Evolutionary conservation across 2,329 filamentous ascomycete species (phyloP).

Genomic region (Ophiocordyceps sinensis): DNA sequence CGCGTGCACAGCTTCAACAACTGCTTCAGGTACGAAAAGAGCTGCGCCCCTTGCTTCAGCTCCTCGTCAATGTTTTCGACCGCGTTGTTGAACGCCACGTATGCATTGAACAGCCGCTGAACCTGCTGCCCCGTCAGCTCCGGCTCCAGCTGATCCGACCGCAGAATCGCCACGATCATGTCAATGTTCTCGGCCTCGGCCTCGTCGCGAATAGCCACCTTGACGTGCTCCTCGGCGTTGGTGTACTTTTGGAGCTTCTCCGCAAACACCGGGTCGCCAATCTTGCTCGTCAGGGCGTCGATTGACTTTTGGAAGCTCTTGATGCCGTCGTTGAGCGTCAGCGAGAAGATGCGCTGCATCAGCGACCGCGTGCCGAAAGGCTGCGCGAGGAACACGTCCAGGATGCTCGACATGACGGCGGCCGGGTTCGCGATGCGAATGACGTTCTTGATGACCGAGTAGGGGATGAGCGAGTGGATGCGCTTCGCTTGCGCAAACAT

Average conservation of each 20-base stretch:
- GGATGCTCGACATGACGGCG: constrained; percentile 87
- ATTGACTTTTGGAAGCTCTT: constrained; percentile 75
- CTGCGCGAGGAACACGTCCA: constrained; percentile 91
- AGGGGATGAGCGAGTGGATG: constrained; percentile 90
- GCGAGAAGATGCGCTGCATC: constrained; percentile 85
- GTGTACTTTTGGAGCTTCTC: constrained; percentile 72
- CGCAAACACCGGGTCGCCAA: constrained; percentile 67
- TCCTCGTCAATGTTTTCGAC: constrained; percentile 85
- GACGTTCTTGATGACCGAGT: constrained; percentile 87
- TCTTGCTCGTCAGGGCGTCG: constrained; percentile 59
- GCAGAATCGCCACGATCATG: constrained; percentile 69
- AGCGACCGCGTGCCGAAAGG: constrained; percentile 83
- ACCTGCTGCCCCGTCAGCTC: constrained; percentile 62
- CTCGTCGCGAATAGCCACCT: constrained; percentile 59
- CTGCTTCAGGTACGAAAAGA: constrained; percentile 92
- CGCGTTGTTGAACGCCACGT: constrained; percentile 88
- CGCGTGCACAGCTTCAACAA: constrained; percentile 82
- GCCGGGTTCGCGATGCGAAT: constrained; percentile 94
- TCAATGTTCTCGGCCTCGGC: constrained; percentile 64
- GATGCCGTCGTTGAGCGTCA: constrained; percentile 85
- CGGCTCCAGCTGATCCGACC: constrained; percentile 62
- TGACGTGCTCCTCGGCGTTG: constrained; percentile 59
- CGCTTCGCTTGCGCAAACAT: constrained; percentile 86
- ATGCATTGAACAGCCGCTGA: constrained; percentile 79
- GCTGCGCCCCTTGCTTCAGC: constrained; percentile 74